A percentile compares a stretch with the other conserved stretches of the same genome.
phyloP scores from a whole-genome alignment of 2,329 filamentous ascomycete species.

The Nemania sp. region DNA sequence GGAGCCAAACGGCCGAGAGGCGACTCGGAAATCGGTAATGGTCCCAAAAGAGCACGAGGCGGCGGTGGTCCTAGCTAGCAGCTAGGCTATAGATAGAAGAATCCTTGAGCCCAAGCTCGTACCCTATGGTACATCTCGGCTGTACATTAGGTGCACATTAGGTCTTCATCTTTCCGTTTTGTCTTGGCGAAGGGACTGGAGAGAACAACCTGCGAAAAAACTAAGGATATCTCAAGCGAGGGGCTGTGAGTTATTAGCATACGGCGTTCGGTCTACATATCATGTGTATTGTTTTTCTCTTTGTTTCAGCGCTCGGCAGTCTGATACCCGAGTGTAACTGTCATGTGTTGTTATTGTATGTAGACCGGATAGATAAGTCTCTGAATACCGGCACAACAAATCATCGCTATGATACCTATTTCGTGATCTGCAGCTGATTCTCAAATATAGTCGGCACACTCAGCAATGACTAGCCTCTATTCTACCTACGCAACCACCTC shows the following conservation, averaged over 20 bases:
- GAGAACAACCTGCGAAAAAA: not conserved
- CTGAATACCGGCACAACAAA: not conserved
- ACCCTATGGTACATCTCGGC: not conserved
- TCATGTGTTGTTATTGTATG: too few relatives aligned
- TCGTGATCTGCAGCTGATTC: not conserved
- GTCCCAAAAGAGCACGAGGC: constrained; percentile 44
- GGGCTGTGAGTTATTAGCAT: not conserved
- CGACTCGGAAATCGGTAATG: constrained; percentile 47
- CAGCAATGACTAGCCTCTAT: not conserved
- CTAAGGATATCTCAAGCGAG: not conserved
- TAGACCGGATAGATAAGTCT: too few relatives aligned
- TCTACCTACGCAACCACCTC: constrained; percentile 1
- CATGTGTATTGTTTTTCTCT: constrained; percentile 19
- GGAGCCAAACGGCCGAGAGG: constrained; percentile 59
- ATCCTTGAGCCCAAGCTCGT: not conserved
- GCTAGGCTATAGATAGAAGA: not conserved
- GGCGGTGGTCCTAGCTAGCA: constrained; percentile 33
- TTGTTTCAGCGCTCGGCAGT: too few relatives aligned
- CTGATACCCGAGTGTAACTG: too few relatives aligned
- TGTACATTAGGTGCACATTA: constrained; percentile 23
- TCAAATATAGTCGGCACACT: too few relatives aligned
- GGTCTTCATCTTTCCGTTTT: constrained; percentile 11
- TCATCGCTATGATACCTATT: not conserved
- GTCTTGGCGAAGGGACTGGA: constrained; percentile 10
- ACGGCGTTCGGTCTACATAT: constrained; percentile 26